A percentile compares a stretch with the other conserved stretches of the same genome.
Evolutionary conservation across 306 rosid genomes (phyloP).

Genomic region (Casuarina equisetifolia): DNA sequence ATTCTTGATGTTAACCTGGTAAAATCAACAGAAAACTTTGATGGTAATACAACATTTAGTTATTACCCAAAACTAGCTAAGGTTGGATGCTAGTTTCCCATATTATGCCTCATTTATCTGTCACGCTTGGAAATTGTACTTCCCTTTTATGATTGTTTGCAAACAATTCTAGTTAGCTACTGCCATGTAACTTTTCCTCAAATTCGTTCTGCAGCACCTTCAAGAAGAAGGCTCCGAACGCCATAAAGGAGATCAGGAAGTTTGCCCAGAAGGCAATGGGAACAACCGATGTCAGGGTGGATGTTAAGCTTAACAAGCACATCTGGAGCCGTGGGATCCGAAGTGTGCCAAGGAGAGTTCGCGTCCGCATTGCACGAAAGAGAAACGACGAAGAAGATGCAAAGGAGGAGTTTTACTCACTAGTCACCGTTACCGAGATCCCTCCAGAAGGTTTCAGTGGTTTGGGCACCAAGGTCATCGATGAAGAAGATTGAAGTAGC

Average conservation of each 20-base stretch:
- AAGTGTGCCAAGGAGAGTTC: slow-evolving; percentile 44
- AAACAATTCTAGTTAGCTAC: not conserved
- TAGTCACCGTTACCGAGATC: slow-evolving; percentile 43
- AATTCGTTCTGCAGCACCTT: slow-evolving; percentile 36
- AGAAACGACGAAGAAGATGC: slow-evolving; percentile 54
- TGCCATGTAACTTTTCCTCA: not conserved
- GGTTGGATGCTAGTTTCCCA: too few species aligned
- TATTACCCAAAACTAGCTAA: too few species aligned
- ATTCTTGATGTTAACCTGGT: too few species aligned
- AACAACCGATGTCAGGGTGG: slow-evolving; percentile 46
- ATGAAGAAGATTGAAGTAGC: slow-evolving; percentile 42
- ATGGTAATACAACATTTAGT: too few species aligned
- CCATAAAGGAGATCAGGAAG: slow-evolving; percentile 49
- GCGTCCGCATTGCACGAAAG: slow-evolving; percentile 35
- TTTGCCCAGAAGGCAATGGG: slow-evolving; percentile 55
- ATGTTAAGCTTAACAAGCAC: slow-evolving; percentile 51
- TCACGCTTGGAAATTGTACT: too few species aligned
- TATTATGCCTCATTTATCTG: too few species aligned
- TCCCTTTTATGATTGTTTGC: not conserved
- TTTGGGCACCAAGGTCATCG: slow-evolving; percentile 41
- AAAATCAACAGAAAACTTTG: too few species aligned
- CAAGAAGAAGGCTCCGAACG: slow-evolving; percentile 55
- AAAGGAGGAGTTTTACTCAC: slow-evolving; percentile 48
- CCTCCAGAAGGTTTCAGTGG: slow-evolving; percentile 41
- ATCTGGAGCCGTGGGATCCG: slow-evolving; percentile 53